Conservation (phyloP, 352 stramenopile genomes). For the Globisporangium uncinulatum region DNA sequence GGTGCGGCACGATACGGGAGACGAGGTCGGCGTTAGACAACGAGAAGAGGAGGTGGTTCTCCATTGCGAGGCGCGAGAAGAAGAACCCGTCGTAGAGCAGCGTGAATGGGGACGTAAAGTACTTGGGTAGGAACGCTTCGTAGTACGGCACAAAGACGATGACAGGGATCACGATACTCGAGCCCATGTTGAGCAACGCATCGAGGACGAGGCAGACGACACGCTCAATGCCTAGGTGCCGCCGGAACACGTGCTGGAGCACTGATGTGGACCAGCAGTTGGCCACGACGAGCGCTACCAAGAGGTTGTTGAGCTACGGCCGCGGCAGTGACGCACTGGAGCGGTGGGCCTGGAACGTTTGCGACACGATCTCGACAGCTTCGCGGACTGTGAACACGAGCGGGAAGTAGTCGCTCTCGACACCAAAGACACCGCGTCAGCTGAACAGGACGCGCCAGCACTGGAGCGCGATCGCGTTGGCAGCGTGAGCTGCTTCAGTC, state of each 20-base stretch:
- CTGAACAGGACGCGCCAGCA: conserved; percentile 2
- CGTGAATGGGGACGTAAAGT: conserved; percentile 9
- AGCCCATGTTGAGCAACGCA: conserved; percentile 15
- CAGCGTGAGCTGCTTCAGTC: too few species aligned
- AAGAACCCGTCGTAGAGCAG: conserved; percentile 16
- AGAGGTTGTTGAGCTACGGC: conserved; percentile 1
- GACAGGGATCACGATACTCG: conserved; percentile 14
- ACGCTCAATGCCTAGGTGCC: conserved; percentile 8
- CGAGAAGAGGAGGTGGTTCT: conserved; percentile 20
- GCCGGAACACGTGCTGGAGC: conserved; percentile 7
- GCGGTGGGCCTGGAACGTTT: conserved; percentile 15
- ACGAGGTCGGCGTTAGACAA: conserved; percentile 7
- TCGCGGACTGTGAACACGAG: conserved; percentile 9
- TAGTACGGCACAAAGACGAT: conserved; percentile 21
- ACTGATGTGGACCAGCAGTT: conserved; percentile 12
- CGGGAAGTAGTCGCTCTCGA: conserved; percentile 10
- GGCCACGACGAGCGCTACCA: conserved; percentile 4
- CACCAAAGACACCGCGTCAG: conserved; percentile 6
- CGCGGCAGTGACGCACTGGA: conserved; percentile 10
- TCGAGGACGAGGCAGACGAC: conserved; percentile 16
- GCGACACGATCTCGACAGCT: conserved; percentile 11
- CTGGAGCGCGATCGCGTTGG: too few species aligned
- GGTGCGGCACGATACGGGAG: conserved; percentile 17
- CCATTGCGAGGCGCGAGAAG: conserved; percentile 18
- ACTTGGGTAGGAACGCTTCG: too few species aligned